phyloP scores from a whole-genome alignment of 2,329 filamentous ascomycete species.

The Xylariaceae sp. region DNA sequence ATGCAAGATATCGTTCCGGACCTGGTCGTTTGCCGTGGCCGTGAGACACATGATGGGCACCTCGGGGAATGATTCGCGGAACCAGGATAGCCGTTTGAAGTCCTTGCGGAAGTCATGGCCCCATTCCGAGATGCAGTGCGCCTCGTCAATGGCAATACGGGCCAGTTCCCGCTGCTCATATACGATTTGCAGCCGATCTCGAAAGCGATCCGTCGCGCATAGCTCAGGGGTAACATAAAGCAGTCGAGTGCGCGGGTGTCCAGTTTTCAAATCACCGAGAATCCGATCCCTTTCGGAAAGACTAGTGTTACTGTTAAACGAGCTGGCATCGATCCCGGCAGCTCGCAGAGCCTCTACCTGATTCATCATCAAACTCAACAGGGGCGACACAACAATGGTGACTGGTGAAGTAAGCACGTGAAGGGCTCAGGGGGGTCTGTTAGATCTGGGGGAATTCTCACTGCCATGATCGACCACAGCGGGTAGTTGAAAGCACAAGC shows the following conservation, averaged over 20 bases:
- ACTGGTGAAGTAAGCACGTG: conserved; percentile 16
- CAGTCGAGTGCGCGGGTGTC: conserved; percentile 75
- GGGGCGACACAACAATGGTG: conserved; percentile 74
- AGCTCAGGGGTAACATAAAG: conserved; percentile 93
- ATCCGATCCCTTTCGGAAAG: conserved; percentile 60
- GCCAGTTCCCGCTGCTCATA: conserved; percentile 79
- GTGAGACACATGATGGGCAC: conserved; percentile 92
- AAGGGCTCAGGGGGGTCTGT: neutral
- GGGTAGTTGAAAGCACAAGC: conserved; percentile 85
- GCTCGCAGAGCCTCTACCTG: conserved; percentile 77
- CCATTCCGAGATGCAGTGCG: conserved; percentile 97
- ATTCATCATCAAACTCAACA: conserved; percentile 91
- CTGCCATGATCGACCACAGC: conserved; percentile 83
- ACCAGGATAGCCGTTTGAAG: conserved; percentile 83
- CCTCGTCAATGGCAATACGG: conserved; percentile 85
- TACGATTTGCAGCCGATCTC: conserved; percentile 65
- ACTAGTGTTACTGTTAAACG: conserved; percentile 79
- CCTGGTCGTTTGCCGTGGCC: conserved; percentile 77
- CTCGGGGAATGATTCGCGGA: conserved; percentile 72
- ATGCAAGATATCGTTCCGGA: conserved; percentile 75
- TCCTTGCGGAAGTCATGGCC: conserved; percentile 94
- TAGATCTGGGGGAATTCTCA: conserved; percentile 39
- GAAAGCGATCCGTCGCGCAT: conserved; percentile 72
- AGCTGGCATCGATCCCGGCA: conserved; percentile 72
- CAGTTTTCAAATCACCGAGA: conserved; percentile 75